These are phyloP conservation scores for Apiospora aurea DNA, from an alignment of 2,329 filamentous ascomycete genomes.

Conservation along the genomic window DNA sequence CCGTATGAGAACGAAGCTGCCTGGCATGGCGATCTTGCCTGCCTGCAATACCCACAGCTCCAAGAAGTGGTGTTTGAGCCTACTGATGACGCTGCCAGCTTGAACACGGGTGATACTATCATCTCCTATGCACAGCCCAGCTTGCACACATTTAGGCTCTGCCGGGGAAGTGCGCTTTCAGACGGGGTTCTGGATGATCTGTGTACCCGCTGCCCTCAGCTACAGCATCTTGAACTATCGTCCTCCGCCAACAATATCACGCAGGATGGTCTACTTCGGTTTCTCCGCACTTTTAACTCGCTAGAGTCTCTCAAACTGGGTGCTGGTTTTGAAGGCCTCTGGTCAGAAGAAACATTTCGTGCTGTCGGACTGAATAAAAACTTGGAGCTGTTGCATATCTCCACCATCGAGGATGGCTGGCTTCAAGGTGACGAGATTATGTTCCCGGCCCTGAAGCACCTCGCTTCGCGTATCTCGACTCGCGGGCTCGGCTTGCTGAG, in stretches of 20 bases:
- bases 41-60: slow-evolving; percentile 16
- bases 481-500: not conserved
- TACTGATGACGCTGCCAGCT: not conserved
- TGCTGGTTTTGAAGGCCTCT: not conserved
- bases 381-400: not conserved
- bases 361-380: not conserved
- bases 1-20: slow-evolving; percentile 3
- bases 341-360: not conserved
- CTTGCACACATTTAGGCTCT: not conserved
- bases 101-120: slow-evolving; percentile 7
- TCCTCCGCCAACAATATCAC: not conserved
- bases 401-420: not conserved
- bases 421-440: not conserved
- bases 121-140: slow-evolving; percentile 2
- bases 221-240: not conserved
- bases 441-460: slow-evolving; percentile 5
- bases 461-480: not conserved
- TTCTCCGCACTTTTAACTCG: not conserved
- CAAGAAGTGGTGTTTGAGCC: not conserved
- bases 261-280: slow-evolving; percentile 9
- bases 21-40: slow-evolving; percentile 1
- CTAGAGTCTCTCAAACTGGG: not conserved
- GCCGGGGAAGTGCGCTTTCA: not conserved
- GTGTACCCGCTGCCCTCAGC: not conserved
- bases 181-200: not conserved